Percentiles rank a stretch among this genome's conserved stretches.
These are phyloP conservation scores for Huntiella bhutanensis DNA, from an alignment of 2,329 filamentous ascomycete genomes.

Conservation along the genomic window DNA sequence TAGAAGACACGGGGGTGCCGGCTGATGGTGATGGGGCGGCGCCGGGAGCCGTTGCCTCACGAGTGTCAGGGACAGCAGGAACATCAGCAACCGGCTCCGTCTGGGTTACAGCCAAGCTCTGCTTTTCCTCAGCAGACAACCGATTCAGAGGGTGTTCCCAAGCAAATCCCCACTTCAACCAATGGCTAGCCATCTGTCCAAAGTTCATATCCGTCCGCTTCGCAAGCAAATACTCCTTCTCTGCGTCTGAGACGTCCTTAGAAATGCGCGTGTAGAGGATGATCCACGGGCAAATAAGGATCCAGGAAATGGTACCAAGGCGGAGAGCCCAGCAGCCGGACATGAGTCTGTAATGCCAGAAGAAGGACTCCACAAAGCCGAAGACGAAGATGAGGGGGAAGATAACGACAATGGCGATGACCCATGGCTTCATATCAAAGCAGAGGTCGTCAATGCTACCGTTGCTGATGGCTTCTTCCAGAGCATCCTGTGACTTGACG, in stretches of 20 bases:
- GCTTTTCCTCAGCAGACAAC: no score
- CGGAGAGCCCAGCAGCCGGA: constrained; percentile 16
- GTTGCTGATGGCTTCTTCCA: not conserved
- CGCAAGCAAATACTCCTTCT: constrained; percentile 6
- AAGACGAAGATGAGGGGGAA: constrained; percentile 17
- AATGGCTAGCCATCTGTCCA: not conserved
- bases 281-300: constrained; percentile 14
- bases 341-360: constrained; percentile 19
- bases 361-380: constrained; percentile 17
- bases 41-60: no score
- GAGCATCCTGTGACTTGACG: not conserved
- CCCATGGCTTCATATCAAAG: not conserved
- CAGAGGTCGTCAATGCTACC: not conserved
- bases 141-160: constrained; percentile 18
- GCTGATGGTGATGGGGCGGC: no score
- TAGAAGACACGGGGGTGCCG: no score
- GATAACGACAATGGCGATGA: constrained; percentile 15
- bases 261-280: constrained; percentile 17
- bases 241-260: constrained; percentile 13
- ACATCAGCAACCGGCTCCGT: no score
- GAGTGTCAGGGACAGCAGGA: no score
- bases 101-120: no score
- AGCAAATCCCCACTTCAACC: not conserved
- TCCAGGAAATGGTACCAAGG: constrained; percentile 18
- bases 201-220: not conserved